Evolutionary conservation across 2,329 filamentous ascomycete species (phyloP).

Genomic region (Apiospora kogelbergensis): DNA sequence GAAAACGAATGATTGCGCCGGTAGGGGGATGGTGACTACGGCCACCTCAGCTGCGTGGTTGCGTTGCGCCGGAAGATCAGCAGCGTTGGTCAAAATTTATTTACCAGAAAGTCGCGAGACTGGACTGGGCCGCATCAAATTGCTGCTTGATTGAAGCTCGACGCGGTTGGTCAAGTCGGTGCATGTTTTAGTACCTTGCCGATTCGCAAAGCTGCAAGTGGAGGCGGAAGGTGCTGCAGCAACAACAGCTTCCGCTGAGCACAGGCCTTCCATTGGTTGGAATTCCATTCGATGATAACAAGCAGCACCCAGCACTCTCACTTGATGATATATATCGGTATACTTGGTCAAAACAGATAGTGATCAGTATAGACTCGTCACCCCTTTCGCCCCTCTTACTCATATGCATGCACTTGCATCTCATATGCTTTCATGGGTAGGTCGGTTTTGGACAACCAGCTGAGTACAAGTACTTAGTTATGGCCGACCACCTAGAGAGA

Average conservation of each 20-base stretch:
- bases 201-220: neutral
- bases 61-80: neutral
- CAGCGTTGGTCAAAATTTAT: slow-evolving; percentile 6
- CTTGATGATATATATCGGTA: neutral
- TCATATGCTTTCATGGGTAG: too few relatives aligned
- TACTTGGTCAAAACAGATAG: too few relatives aligned
- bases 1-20: neutral
- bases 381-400: neutral
- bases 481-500: too few relatives aligned
- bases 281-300: neutral
- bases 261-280: neutral
- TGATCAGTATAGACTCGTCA: neutral
- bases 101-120: slow-evolving; percentile 2
- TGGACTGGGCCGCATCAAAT: slow-evolving; percentile 2
- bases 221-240: neutral
- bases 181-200: neutral
- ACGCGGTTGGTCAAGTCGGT: slow-evolving; percentile 3
- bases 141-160: slow-evolving; percentile 4
- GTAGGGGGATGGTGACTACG: neutral
- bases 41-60: slow-evolving; percentile 2
- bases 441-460: too few relatives aligned
- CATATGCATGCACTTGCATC: too few relatives aligned
- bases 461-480: too few relatives aligned
- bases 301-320: too few relatives aligned
- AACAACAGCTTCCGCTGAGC: neutral